Evolutionary conservation across 352 stramenopile species (phyloP).

Genomic region (Phytophthora crassamura): DNA sequence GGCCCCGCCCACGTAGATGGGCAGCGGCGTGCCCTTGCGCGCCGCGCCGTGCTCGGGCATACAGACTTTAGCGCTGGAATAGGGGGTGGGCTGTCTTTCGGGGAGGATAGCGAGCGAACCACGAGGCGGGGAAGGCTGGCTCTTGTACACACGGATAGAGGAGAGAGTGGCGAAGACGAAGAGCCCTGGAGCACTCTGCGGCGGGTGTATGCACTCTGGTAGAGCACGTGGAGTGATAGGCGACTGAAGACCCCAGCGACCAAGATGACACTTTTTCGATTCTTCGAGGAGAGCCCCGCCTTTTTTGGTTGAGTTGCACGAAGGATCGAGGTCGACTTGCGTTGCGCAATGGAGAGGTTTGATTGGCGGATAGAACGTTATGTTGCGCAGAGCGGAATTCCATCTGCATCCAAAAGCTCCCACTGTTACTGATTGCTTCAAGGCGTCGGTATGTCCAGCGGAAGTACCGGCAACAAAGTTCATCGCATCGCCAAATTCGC

Average conservation of each 20-base stretch:
- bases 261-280: constrained; percentile 5
- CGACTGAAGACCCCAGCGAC: not conserved
- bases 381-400: too few species aligned
- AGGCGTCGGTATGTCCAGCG: too few species aligned
- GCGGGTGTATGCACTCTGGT: not conserved
- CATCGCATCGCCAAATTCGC: too few species aligned
- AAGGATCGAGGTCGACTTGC: too few species aligned
- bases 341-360: too few species aligned
- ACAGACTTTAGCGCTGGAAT: not conserved
- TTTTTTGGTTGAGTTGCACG: too few species aligned
- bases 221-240: constrained; percentile 3
- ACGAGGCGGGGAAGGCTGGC: not conserved
- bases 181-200: not conserved
- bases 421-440: too few species aligned
- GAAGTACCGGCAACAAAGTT: too few species aligned
- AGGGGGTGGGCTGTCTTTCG: not conserved
- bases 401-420: too few species aligned
- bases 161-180: not conserved
- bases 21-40: constrained; percentile 51
- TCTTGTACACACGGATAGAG: constrained; percentile 7
- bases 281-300: too few species aligned
- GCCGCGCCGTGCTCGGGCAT: constrained; percentile 38
- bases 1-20: constrained; percentile 38
- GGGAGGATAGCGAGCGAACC: constrained; percentile 15
- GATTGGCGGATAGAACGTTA: too few species aligned